Percentiles rank a stretch among this genome's conserved stretches.
These are phyloP conservation scores for Fennellomyces sp. DNA, from an alignment of 371 early-diverging fungal genomes.

Conservation along the genomic window DNA sequence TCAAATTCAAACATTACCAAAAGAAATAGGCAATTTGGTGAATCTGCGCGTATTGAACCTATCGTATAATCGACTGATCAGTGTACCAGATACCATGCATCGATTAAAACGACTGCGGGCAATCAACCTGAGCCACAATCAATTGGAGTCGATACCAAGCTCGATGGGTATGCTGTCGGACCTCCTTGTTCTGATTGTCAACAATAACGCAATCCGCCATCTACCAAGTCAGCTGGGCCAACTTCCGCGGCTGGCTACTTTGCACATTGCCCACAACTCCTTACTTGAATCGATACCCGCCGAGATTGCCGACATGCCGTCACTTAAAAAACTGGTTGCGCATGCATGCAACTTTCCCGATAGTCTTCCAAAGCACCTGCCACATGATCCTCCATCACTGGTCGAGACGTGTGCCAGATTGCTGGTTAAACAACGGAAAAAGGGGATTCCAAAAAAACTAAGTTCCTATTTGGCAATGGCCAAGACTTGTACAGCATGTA, in stretches of 20 bases:
- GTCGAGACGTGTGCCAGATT: conserved; percentile 77
- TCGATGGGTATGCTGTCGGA: conserved; percentile 15
- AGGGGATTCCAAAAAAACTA: conserved; percentile 43
- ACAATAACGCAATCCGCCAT: conserved; percentile 1
- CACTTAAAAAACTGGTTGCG: conserved; percentile 61
- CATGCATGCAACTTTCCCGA: conserved; percentile 53
- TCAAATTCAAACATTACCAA: conserved; percentile 34
- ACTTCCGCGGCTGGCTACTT: conserved; percentile 43
- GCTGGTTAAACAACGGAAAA: conserved; percentile 26
- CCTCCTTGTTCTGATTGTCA: not conserved
- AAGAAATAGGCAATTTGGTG: conserved; percentile 30
- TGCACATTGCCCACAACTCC: conserved; percentile 74
- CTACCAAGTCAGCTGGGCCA: conserved; percentile 27
- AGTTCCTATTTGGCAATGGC: conserved; percentile 66
- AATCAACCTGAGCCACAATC: conserved; percentile 34
- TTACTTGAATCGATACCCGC: conserved; percentile 69
- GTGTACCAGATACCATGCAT: conserved; percentile 30
- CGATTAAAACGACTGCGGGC: conserved; percentile 23
- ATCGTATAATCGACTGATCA: conserved; percentile 25
- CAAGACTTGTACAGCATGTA: conserved; percentile 82
- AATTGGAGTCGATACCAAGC: conserved; percentile 28
- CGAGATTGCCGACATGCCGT: conserved; percentile 68
- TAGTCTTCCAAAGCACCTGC: conserved; percentile 18
- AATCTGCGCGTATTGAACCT: conserved; percentile 28
- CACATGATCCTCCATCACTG: conserved; percentile 54